Evolutionary conservation across 495 filamentous ascomycete genomes (phyloP).

Genomic region (Hypoxylon fragiforme): DNA sequence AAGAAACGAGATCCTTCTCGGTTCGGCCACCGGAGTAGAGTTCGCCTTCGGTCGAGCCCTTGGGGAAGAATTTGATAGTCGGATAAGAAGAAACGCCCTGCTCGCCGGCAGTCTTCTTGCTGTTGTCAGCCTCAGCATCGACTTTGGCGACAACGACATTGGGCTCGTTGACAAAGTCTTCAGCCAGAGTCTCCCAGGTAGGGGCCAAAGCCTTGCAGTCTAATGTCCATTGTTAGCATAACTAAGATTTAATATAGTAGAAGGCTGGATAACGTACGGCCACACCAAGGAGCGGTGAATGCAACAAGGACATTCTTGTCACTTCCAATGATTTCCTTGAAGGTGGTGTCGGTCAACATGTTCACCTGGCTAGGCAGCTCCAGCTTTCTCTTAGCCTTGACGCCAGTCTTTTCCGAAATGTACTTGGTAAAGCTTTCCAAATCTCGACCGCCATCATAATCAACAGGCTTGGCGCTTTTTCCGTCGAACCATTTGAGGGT

Average conservation of each 20-base stretch:
- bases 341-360: constrained; percentile 77
- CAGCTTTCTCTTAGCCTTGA: constrained; percentile 73
- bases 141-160: constrained; percentile 89
- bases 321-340: constrained; percentile 74
- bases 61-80: constrained; percentile 97
- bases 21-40: constrained; percentile 76
- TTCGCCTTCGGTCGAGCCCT: constrained; percentile 73
- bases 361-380: constrained; percentile 69
- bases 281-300: constrained; percentile 97
- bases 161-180: constrained; percentile 76
- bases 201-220: constrained; percentile 97
- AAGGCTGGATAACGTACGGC: constrained; percentile 69
- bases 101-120: constrained; percentile 73
- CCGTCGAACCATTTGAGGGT: constrained; percentile 99
- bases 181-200: constrained; percentile 83
- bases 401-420: constrained; percentile 84
- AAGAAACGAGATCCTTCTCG: constrained; percentile 76
- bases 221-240: constrained; percentile 49
- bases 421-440: constrained; percentile 81
- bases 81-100: constrained; percentile 86
- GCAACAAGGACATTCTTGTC: constrained; percentile 93
- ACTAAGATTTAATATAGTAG: not conserved
- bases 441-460: constrained; percentile 87
- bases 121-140: constrained; percentile 84
- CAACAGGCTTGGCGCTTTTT: constrained; percentile 82